Base-by-base conservation (phyloP, 805 yeast genomes). In the Maudiozyma barnettii region DNA sequence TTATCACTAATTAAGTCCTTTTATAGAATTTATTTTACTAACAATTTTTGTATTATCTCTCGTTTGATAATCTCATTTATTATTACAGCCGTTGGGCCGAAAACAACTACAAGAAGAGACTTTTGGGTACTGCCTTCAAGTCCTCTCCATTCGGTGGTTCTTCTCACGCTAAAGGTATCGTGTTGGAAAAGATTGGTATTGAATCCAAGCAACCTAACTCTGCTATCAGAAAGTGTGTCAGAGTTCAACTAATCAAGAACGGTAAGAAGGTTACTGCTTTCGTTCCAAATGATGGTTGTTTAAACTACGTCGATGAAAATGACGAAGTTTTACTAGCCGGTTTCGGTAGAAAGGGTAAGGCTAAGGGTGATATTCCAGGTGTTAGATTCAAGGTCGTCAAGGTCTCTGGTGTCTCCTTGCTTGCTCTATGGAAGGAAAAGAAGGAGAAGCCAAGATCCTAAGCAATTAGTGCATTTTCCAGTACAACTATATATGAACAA, bases 331-430 rank as follows among this genome's bases (percentile, higher is more conserved):
- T 93, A 70, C 81, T 93, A 68, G 98, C 99, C 70, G 99, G 99
- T 83, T 93, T 93, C 89, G 99, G 99, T 88, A 89, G 98, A 81
- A 93, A 96, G 84, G 99, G 99, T 82, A 93, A 93, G 84, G 99
- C 99, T 75, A 93, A 93, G 95, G 99, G 99, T 83, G 99, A 93
- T 90, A 91, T 93, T 72, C 99, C 99, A 76, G 99, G 99, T 88
- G 99, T 93, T 73, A 93, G 99, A 86, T 93, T 93, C 89, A 93
- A 93, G 87, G 99, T 93, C 74, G 99, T 93, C 74, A 93, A 93
- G 83, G 99, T 93, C 67, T 87, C 99, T 67, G 99, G 99, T 86
- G 99, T 95, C 70, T 93, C 99, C 67, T 83, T 93, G 76, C 82
- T 90, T 73, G 99, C 99, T 74, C 84, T 93, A 77, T 93, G 96